Percentiles rank a stretch among this genome's conserved stretches.
phyloP scores from a whole-genome alignment of 176 grass and related monocot genomes.

The Miscanthus lutarioriparius region DNA sequence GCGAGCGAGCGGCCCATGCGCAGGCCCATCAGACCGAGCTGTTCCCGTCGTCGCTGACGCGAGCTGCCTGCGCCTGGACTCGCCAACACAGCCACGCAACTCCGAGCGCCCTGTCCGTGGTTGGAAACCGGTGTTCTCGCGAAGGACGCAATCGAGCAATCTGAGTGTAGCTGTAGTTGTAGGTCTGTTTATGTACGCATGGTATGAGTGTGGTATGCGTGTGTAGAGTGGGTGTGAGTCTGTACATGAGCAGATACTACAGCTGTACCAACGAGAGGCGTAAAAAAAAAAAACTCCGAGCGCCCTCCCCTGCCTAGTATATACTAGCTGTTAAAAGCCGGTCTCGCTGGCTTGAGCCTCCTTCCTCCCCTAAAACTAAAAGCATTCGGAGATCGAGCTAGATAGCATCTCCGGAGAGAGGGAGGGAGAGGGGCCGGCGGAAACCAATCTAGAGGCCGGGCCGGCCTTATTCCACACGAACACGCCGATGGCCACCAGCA shows the following conservation, averaged over 20 bases:
- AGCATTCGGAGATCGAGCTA: not conserved
- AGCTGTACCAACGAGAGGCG: too few species aligned
- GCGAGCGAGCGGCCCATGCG: not conserved
- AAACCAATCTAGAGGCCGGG: not conserved
- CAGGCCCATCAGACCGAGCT: too few species aligned
- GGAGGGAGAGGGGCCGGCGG: not conserved
- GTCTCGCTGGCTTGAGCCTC: not conserved
- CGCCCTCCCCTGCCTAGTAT: too few species aligned
- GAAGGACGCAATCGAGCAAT: too few species aligned
- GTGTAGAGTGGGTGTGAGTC: too few species aligned
- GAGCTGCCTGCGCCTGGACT: not conserved
- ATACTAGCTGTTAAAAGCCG: slow-evolving; percentile 39
- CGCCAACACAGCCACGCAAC: slow-evolving; percentile 20
- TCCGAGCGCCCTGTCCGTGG: not conserved
- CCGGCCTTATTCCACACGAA: not conserved
- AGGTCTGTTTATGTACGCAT: too few species aligned
- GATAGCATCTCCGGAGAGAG: not conserved
- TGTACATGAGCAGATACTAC: too few species aligned
- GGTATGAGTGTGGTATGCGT: too few species aligned
- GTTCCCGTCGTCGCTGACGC: not conserved
- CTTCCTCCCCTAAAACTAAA: not conserved
- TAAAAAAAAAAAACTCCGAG: too few species aligned
- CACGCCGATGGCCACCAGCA: not conserved
- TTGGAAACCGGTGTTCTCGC: too few species aligned
- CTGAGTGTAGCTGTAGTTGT: too few species aligned